Percentiles rank a stretch among this genome's conserved stretches.
Conservation (phyloP, 495 filamentous ascomycete genomes). For the Podospora australis region DNA sequence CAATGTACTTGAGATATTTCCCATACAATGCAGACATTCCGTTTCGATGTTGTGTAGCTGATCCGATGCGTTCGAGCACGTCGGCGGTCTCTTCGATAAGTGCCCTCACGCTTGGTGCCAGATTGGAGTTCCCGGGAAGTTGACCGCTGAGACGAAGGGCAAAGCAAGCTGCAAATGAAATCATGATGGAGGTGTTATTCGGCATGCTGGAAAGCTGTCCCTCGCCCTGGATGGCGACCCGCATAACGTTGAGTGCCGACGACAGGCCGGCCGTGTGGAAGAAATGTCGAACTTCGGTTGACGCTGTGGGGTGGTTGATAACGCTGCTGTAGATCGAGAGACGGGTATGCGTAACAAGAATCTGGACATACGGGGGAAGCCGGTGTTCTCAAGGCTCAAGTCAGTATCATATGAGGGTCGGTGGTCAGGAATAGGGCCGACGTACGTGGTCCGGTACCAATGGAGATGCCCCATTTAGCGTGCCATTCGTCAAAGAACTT, state of each 20-base stretch:
- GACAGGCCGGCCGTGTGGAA: slow-evolving; percentile 64
- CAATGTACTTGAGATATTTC: slow-evolving; percentile 53
- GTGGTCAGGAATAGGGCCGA: too few relatives aligned
- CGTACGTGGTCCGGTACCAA: slow-evolving; percentile 51
- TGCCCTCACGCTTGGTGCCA: slow-evolving; percentile 60
- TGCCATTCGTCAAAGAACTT: slow-evolving; percentile 58
- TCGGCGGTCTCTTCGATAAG: slow-evolving; percentile 64
- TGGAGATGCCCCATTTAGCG: slow-evolving; percentile 52
- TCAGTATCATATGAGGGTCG: too few relatives aligned
- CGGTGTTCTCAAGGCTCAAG: slow-evolving; percentile 54
- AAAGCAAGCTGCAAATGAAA: slow-evolving; percentile 67
- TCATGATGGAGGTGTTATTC: slow-evolving; percentile 74
- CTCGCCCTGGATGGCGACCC: slow-evolving; percentile 66
- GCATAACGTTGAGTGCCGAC: slow-evolving; percentile 65
- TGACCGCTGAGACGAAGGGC: slow-evolving; percentile 58
- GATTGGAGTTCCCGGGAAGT: slow-evolving; percentile 48
- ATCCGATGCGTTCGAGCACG: slow-evolving; percentile 62
- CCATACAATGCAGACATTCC: slow-evolving; percentile 58
- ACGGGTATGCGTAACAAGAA: slow-evolving; percentile 64
- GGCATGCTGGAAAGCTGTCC: slow-evolving; percentile 65
- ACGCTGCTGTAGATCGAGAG: slow-evolving; percentile 67
- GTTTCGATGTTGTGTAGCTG: slow-evolving; percentile 55
- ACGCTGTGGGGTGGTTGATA: slow-evolving; percentile 68
- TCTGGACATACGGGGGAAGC: slow-evolving; percentile 67
- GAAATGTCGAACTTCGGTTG: slow-evolving; percentile 61